Conservation (phyloP, 2,329 filamentous ascomycete genomes). For the Hypoxylon sp. region DNA sequence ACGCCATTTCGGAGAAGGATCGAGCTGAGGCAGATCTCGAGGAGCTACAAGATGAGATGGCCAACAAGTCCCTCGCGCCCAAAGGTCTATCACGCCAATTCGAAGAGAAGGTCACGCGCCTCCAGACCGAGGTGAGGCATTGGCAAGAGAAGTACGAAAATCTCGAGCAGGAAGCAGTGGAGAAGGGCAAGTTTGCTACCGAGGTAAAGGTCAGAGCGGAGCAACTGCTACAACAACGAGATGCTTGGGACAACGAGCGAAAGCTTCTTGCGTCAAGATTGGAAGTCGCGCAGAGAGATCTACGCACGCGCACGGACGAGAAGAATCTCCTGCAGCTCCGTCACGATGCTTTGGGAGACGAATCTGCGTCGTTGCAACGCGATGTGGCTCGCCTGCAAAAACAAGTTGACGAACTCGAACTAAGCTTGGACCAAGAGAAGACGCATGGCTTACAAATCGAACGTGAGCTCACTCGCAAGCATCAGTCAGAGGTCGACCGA, state of each 20-base stretch:
- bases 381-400: slow-evolving; percentile 64
- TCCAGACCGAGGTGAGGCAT: slow-evolving; percentile 72
- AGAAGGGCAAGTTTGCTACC: slow-evolving; percentile 57
- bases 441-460: slow-evolving; percentile 67
- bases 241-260: slow-evolving; percentile 51
- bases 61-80: slow-evolving; percentile 79
- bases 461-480: slow-evolving; percentile 63
- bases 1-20: slow-evolving; percentile 63
- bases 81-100: slow-evolving; percentile 79
- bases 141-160: slow-evolving; percentile 57
- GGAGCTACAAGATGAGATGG: slow-evolving; percentile 78
- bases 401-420: slow-evolving; percentile 57
- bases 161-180: slow-evolving; percentile 61
- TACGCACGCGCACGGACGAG: slow-evolving; percentile 67
- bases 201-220: slow-evolving; percentile 56
- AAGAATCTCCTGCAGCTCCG: slow-evolving; percentile 75
- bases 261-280: slow-evolving; percentile 59
- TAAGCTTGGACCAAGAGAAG: slow-evolving; percentile 60
- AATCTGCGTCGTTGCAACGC: slow-evolving; percentile 72
- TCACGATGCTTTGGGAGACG: slow-evolving; percentile 71
- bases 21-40: slow-evolving; percentile 67
- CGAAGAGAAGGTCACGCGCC: slow-evolving; percentile 72
- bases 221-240: slow-evolving; percentile 54
- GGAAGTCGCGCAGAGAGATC: slow-evolving; percentile 65
- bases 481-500: slow-evolving; percentile 61